Base-by-base conservation (phyloP, 805 yeast species). In the Ogataea polymorpha region DNA sequence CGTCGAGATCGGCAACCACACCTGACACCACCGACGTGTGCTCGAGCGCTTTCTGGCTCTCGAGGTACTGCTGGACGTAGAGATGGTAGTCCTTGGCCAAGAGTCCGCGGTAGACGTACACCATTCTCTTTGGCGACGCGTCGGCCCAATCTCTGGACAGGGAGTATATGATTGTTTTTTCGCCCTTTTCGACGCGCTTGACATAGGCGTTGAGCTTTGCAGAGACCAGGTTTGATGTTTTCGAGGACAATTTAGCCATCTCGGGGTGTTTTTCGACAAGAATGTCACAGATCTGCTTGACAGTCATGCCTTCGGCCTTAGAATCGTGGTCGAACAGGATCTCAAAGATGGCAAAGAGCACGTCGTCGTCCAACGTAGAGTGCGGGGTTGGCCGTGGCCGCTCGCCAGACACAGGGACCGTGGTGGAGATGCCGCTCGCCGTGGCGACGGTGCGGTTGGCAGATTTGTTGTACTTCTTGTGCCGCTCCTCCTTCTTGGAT, bases 141-240 rank as follows among this genome's bases (percentile, higher is more conserved):
- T 85, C 91, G 3, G 95, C 91, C 95, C 95, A 86, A 61, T 86
- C 93, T 65, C 95, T 76, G 1, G 88, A 80, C 31, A 86, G 65
- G 14, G 91, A 87, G 61, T 86, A 86, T 42, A 75, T 74, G 54
- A 86, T 70, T 31, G 78, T 73, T 46, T 79, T 71, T 59, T 86
- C 95, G 50, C 93, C 93, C 56, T 85, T 85, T 58, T 86, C 95
- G 23, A 86, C 85, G 54, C 90, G 75, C 59, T 86, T 86, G 34
- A 86, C 93, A 57, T 86, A 86, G 14, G 93, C 93, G 59, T 86
- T 86, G 51, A 86, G 67, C 59, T 86, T 86, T 14, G 95, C 95
- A 50, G 86, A 77, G 2, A 86, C 90, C 50, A 86, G 63, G 58
- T 86, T 86, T 18, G 91, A 83, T 12, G 91, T 81, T 55, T 86